phyloP scores from a whole-genome alignment of 768 basidiomycete genomes.

The Pleurotus platypus region DNA sequence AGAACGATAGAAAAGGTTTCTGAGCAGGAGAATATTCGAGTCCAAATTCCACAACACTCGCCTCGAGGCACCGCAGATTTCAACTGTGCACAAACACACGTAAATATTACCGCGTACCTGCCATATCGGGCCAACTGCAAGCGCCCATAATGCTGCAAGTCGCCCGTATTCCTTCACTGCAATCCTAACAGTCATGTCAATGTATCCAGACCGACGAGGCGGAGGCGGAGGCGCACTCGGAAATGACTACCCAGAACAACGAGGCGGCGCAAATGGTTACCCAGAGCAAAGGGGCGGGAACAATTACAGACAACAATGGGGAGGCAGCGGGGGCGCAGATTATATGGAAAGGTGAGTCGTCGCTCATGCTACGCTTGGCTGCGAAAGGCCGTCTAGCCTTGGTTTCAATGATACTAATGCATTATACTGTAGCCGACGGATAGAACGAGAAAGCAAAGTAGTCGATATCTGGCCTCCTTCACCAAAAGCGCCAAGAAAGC shows the following conservation, averaged over 20 bases:
- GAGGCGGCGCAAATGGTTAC: conserved; percentile 24
- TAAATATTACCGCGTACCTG: neutral
- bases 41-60: conserved; percentile 8
- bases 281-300: conserved; percentile 20
- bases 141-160: neutral
- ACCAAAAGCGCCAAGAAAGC: conserved; percentile 51
- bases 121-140: neutral
- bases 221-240: conserved; percentile 38
- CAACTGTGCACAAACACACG: conserved; percentile 16
- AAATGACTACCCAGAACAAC: conserved; percentile 54
- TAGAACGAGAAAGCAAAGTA: conserved; percentile 55
- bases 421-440: conserved; percentile 53
- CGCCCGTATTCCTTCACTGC: neutral
- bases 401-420: neutral
- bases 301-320: conserved; percentile 15
- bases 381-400: too few relatives aligned
- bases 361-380: neutral
- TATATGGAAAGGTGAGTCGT: conserved; percentile 64
- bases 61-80: conserved; percentile 17
- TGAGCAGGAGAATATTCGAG: conserved; percentile 6
- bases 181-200: neutral
- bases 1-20: conserved; percentile 9
- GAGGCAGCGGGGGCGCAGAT: conserved; percentile 41
- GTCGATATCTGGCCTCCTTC: conserved; percentile 81
- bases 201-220: conserved; percentile 19